Evolutionary conservation across 495 filamentous ascomycete genomes (phyloP).

Genomic region (Penicillium daleae): DNA sequence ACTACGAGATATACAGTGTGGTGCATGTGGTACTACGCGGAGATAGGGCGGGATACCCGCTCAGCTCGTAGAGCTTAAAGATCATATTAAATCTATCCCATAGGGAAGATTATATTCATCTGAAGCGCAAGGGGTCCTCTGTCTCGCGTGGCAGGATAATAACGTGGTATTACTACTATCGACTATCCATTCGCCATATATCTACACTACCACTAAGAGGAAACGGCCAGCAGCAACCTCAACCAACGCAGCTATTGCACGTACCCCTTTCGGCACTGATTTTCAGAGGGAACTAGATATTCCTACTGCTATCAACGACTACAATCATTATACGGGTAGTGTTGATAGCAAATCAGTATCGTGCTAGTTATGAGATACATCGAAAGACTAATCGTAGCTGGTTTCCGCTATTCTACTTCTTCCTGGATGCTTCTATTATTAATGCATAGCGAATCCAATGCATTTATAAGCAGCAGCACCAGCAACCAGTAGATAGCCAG

Average conservation of each 20-base stretch:
- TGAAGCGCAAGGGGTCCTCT: background rate
- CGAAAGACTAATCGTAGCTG: background rate
- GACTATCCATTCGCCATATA: background rate
- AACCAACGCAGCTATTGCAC: background rate
- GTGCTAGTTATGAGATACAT: background rate
- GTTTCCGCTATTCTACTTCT: background rate
- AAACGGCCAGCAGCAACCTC: background rate
- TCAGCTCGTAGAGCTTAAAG: background rate
- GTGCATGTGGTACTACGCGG: background rate
- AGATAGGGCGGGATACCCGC: background rate
- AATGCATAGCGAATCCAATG: background rate
- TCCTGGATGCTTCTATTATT: background rate
- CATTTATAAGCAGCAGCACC: background rate
- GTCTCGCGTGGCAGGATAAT: background rate
- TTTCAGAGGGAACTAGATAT: background rate
- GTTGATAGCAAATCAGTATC: background rate
- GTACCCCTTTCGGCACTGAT: background rate
- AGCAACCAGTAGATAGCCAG: background rate
- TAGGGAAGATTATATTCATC: background rate
- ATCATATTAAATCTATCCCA: background rate
- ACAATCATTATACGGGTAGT: background rate
- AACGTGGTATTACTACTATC: conserved; percentile 1
- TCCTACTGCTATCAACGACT: background rate
- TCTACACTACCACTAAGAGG: background rate
- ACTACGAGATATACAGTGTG: background rate